Percentiles rank a stretch among this genome's conserved stretches.
Conservation (phyloP, 2,329 filamentous ascomycete genomes). For the Calonectria pauciramosa region DNA sequence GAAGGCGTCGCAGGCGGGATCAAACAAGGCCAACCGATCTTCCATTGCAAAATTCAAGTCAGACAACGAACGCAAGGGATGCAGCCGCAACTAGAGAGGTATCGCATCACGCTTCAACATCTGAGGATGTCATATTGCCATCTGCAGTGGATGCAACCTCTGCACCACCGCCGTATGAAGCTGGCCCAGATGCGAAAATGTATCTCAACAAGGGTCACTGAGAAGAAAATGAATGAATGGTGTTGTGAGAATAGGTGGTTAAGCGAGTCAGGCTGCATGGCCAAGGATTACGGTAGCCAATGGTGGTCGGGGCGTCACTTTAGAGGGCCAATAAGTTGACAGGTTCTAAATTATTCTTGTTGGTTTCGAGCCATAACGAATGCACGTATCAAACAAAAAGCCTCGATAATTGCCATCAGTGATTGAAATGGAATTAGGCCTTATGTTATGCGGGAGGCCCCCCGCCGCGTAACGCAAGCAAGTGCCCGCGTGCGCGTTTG, state of each 20-base stretch:
- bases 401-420: background rate
- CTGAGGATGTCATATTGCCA: background rate
- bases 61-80: background rate
- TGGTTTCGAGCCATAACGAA: background rate
- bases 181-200: background rate
- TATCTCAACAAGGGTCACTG: background rate
- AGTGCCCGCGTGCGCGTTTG: background rate
- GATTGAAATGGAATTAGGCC: background rate
- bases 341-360: background rate
- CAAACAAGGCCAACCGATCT: background rate
- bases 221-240: background rate
- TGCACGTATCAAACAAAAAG: background rate
- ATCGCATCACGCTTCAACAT: background rate
- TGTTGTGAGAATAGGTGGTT: background rate
- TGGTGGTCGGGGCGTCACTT: background rate
- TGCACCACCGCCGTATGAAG: background rate
- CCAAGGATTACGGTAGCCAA: background rate
- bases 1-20: background rate
- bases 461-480: background rate
- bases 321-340: background rate
- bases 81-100: background rate
- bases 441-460: background rate
- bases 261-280: background rate
- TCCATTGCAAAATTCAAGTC: background rate
- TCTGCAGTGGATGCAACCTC: background rate